Base-by-base conservation (phyloP, 1,139 yeast species). In the Pichia inconspicua region DNA sequence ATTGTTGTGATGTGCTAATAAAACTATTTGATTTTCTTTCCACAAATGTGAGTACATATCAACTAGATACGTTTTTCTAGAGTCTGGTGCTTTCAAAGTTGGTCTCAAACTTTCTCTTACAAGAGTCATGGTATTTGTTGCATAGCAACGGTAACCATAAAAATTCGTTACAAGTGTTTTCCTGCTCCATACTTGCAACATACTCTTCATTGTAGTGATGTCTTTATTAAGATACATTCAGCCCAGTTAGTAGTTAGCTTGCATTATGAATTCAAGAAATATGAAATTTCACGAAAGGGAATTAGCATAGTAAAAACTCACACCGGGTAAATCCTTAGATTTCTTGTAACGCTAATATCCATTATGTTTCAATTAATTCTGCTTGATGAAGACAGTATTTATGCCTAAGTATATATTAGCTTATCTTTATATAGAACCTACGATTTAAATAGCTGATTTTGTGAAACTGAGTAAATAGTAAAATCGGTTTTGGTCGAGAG, bases 1-100 rank as follows among this genome's bases (percentile, higher is more conserved):
- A 62, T 89, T 88, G 65, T 88, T 88, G 68, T 87, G 94, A 67
- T 90, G 97, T 11, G 80, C 78, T 57, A 86, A 82, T 49, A 90
- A 72, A 28, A 89, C 72, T 43, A 89, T 78, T 40, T 84, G 80
- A 62, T 80, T 80, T 42, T 68, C 70, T 52, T 83, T 82, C 68
- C 89, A 75, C 55, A 88, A 65, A 54, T 82, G 70, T 54, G 86
- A 78, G 72, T 90, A 90, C 56, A 77, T 72, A 66, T 90, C 96
- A 52, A 90, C 72, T 53, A 90, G 72, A 60, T 80, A 88, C 0
- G 97, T 89, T 70, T 90, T 90, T 66, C 97, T 75, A 2, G 88
- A 78, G 47, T 70, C 69, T 27, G 66, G 53, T 42, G 78, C 78
- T 59, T 82, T 82, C 45, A 70, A 70, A 9, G 84, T 77, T 25